Base-by-base conservation (phyloP, 2,329 filamentous ascomycete genomes). In the Emmonsiellopsis sp. region DNA sequence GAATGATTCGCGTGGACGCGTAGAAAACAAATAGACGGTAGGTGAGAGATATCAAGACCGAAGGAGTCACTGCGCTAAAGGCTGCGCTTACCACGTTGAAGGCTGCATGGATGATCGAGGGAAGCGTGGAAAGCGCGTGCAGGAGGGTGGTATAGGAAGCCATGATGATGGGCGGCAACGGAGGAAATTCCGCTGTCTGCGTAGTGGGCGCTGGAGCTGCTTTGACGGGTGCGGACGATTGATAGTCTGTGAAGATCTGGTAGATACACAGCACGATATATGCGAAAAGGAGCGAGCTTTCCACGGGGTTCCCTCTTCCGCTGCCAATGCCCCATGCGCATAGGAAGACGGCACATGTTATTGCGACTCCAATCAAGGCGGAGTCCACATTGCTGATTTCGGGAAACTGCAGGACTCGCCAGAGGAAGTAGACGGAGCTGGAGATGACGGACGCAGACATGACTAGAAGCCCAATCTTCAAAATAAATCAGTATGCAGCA, bases 241-340 rank as follows among this genome's bases (percentile, higher is more conserved):
- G 83, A 72, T 97, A 97, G 72, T 98, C 93, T 63, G 93, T 98
- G 71, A 97, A 97, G 70, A 97, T 97, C 71, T 98, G 93, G 74
- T 97, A 98, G 66, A 97, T 87, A 75, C 92, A 97, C 58, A 98
- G 84, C n/a, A 95, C 93, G 57, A 96, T 83, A 71, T 98, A 98
- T 64, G 93, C 92, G 66, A 98, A 97, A 55, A 98, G 80, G 9
- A 98, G 77, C 20, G 92, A 95, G 61, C 89, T 95, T 72, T 98
- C 92, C 52, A 97, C 87, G 2, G 92, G 89, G 64, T 95, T 98
- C 57, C 93, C 93, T 63, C 91, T 85, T 1, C 92, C 92, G 63
- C 89, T 95, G 57, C 87, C 88, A 62, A 97, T 96, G 30, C 93
- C 93, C 78, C 92, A 96, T 11, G 87, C 88, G 67, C 89, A 93